phyloP scores from a whole-genome alignment of 2,329 filamentous ascomycete species.

The Sordariomycetes sp. region DNA sequence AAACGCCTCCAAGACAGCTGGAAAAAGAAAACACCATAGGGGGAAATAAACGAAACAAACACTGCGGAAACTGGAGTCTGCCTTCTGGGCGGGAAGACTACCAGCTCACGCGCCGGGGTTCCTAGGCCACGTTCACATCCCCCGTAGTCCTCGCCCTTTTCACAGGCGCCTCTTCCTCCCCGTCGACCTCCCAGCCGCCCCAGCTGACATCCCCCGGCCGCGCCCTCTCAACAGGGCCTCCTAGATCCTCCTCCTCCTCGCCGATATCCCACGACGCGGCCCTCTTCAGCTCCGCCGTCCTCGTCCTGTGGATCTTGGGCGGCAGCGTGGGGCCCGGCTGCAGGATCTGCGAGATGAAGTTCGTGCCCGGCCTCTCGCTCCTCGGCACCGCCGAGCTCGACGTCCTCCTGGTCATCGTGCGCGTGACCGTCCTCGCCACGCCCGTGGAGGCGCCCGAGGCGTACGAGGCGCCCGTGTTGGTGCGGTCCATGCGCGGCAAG shows the following conservation, averaged over 20 bases:
- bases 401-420: constrained; percentile 18
- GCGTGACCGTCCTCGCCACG: constrained; percentile 11
- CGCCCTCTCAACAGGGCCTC: neutral
- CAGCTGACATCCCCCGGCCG: neutral
- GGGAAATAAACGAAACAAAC: neutral
- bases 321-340: constrained; percentile 34
- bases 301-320: constrained; percentile 12
- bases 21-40: neutral
- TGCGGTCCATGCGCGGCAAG: constrained; percentile 25
- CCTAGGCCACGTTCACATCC: no score
- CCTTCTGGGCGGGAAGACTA: neutral
- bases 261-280: neutral
- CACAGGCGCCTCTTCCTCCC: no score
- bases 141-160: no score
- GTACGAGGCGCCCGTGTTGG: constrained; percentile 22
- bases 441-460: neutral
- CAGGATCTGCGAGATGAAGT: constrained; percentile 32
- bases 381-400: constrained; percentile 18
- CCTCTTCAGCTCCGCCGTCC: neutral
- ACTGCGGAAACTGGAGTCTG: neutral
- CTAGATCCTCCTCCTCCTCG: neutral
- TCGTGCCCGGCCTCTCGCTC: constrained; percentile 28
- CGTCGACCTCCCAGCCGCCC: neutral
- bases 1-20: neutral
- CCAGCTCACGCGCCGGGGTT: no score